Evolutionary conservation across 2,329 filamentous ascomycete genomes (phyloP).

Genomic region (Ophioceras dolichostomum): DNA sequence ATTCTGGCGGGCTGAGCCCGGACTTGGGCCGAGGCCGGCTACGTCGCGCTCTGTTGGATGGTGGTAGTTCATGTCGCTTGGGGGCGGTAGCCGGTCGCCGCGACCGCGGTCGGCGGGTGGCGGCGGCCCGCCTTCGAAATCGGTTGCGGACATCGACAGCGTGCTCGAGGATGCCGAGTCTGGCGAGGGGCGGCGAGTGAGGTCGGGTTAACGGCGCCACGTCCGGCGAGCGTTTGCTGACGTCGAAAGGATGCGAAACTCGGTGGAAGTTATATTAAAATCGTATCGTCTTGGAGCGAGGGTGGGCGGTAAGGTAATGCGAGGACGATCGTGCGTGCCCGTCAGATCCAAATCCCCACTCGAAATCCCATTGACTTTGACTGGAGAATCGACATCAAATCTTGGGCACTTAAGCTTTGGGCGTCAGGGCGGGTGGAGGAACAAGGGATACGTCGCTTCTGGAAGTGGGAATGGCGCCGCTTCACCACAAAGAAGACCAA

Average conservation of each 20-base stretch:
- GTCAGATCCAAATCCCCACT: no score
- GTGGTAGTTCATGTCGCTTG: constrained; percentile 9
- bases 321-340: no score
- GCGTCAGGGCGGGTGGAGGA: no score
- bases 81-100: constrained; percentile 9
- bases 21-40: constrained; percentile 3
- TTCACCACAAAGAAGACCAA: no score
- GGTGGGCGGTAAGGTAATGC: not conserved
- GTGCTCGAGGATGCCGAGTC: not conserved
- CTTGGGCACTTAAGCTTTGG: no score
- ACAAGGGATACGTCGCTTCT: no score
- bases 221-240: not conserved
- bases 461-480: no score
- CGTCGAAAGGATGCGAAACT: not conserved
- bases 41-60: constrained; percentile 15
- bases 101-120: constrained; percentile 23
- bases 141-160: constrained; percentile 2
- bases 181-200: not conserved
- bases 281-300: not conserved
- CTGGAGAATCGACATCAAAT: no score
- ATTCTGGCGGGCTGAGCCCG: constrained; percentile 8
- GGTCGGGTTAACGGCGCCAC: not conserved
- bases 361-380: no score
- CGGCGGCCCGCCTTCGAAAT: constrained; percentile 25
- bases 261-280: not conserved